A percentile compares a stretch with the other conserved stretches of the same genome.
Conservation (phyloP, 2,329 filamentous ascomycete species). For the Curvularia lunata region DNA sequence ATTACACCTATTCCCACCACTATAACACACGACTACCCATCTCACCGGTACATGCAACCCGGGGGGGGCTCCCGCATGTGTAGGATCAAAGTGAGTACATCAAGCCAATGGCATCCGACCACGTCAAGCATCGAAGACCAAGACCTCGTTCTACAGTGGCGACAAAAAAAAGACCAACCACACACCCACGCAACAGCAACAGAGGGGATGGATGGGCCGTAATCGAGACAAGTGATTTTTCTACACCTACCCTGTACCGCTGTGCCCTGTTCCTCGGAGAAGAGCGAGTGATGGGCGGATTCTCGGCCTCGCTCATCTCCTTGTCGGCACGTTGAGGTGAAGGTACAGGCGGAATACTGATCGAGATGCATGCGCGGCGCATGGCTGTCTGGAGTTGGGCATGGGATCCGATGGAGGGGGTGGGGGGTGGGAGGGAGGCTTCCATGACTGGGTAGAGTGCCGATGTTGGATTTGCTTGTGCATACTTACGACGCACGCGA, state of each 20-base stretch:
- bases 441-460: too few species aligned
- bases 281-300: conserved; percentile 14
- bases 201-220: conserved; percentile 4
- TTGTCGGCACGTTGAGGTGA: neutral
- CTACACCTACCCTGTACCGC: too few species aligned
- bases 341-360: neutral
- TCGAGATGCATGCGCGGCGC: conserved; percentile 1
- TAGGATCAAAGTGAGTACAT: neutral
- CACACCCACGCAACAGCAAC: neutral
- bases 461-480: too few species aligned
- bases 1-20: neutral
- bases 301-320: neutral
- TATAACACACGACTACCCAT: neutral
- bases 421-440: neutral
- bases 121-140: conserved; percentile 5
- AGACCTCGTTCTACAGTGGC: neutral
- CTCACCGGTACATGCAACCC: too few species aligned
- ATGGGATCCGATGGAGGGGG: conserved; percentile 10
- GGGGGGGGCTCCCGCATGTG: neutral
- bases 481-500: too few species aligned
- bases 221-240: conserved; percentile 1
- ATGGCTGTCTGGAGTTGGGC: conserved; percentile 2
- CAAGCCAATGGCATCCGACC: conserved; percentile 11
- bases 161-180: conserved; percentile 5
- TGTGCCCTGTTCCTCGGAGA: conserved; percentile 5